phyloP scores from a whole-genome alignment of 2,329 filamentous ascomycete species.

The Ophiosphaerella korrae region DNA sequence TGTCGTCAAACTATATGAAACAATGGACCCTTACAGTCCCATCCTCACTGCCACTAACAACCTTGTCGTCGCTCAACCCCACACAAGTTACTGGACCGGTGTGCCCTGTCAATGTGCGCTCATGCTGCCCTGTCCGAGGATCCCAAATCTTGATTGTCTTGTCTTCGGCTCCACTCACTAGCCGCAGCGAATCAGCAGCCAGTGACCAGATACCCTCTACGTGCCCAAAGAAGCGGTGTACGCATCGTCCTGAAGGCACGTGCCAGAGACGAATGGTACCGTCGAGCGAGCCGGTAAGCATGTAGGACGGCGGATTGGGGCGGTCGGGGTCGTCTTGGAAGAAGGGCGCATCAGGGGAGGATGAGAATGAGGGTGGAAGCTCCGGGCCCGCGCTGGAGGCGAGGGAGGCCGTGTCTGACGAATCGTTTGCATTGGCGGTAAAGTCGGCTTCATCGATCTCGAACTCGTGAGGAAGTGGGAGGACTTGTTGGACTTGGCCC shows the following conservation, averaged over 20 bases:
- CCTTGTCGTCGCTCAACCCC: slow-evolving; percentile 83
- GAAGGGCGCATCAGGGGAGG: slow-evolving; percentile 41
- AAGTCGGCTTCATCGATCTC: slow-evolving; percentile 77
- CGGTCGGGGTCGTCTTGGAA: slow-evolving; percentile 68
- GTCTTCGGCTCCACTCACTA: slow-evolving; percentile 90
- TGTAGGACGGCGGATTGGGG: slow-evolving; percentile 81
- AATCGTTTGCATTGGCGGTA: slow-evolving; percentile 60
- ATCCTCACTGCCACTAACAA: slow-evolving; percentile 93
- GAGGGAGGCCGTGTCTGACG: slow-evolving; percentile 46
- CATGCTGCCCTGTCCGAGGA: slow-evolving; percentile 85
- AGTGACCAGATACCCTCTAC: slow-evolving; percentile 95
- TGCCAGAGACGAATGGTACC: slow-evolving; percentile 94
- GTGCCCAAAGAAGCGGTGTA: slow-evolving; percentile 95
- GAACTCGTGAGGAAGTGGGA: slow-evolving; percentile 83
- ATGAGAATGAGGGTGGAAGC: slow-evolving; percentile 9
- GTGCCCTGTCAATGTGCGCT: slow-evolving; percentile 90
- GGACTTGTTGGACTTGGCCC: slow-evolving; percentile 90
- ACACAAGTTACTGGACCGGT: slow-evolving; percentile 91
- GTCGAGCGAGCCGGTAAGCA: slow-evolving; percentile 90
- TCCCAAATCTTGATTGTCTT: slow-evolving; percentile 97
- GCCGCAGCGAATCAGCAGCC: slow-evolving; percentile 82
- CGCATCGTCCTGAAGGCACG: slow-evolving; percentile 76
- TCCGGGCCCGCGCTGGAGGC: slow-evolving; percentile 22
- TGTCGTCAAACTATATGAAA: slow-evolving; percentile 22
- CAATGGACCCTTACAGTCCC: slow-evolving; percentile 76